Evolutionary conservation across 2,329 filamentous ascomycete species (phyloP).

Genomic region (Cadophora malorum): DNA sequence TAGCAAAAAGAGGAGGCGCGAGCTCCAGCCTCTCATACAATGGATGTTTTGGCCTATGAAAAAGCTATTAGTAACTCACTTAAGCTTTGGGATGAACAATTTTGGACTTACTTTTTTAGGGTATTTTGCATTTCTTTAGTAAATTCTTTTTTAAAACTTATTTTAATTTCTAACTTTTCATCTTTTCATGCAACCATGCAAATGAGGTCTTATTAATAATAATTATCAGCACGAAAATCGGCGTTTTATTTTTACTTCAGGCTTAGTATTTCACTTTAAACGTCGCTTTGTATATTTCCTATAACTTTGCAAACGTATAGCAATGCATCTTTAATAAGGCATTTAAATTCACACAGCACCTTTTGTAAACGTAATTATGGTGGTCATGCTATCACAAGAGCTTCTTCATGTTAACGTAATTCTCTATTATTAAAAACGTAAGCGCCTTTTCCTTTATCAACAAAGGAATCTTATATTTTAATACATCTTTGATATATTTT

Average conservation of each 20-base stretch:
- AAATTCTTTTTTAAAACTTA: slow-evolving; percentile 34
- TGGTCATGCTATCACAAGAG: slow-evolving; percentile 29
- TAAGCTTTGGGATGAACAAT: slow-evolving; percentile 23
- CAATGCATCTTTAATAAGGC: slow-evolving; percentile 32
- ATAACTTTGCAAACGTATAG: slow-evolving; percentile 33
- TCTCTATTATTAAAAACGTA: slow-evolving; percentile 32
- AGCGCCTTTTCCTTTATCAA: slow-evolving; percentile 31
- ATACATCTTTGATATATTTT: slow-evolving; percentile 32
- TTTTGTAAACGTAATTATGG: slow-evolving; percentile 31
- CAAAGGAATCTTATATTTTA: slow-evolving; percentile 30
- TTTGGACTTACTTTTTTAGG: slow-evolving; percentile 31
- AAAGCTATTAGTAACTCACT: slow-evolving; percentile 27
- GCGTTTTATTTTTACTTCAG: too few relatives aligned
- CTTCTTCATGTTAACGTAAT: slow-evolving; percentile 32
- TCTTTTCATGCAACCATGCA: slow-evolving; percentile 34
- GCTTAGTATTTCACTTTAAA: slow-evolving; percentile 33
- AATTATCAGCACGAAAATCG: too few relatives aligned
- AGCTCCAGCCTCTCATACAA: slow-evolving; percentile 29
- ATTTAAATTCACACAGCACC: slow-evolving; percentile 31
- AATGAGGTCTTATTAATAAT: slow-evolving; percentile 32
- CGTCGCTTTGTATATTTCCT: slow-evolving; percentile 32
- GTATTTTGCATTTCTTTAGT: slow-evolving; percentile 31
- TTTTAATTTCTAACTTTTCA: slow-evolving; percentile 31
- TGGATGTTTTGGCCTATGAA: slow-evolving; percentile 30
- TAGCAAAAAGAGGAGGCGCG: slow-evolving; percentile 26